Evolutionary conservation across 2,329 filamentous ascomycete species (phyloP).

Genomic region (Sclerotiophoma versabilis): DNA sequence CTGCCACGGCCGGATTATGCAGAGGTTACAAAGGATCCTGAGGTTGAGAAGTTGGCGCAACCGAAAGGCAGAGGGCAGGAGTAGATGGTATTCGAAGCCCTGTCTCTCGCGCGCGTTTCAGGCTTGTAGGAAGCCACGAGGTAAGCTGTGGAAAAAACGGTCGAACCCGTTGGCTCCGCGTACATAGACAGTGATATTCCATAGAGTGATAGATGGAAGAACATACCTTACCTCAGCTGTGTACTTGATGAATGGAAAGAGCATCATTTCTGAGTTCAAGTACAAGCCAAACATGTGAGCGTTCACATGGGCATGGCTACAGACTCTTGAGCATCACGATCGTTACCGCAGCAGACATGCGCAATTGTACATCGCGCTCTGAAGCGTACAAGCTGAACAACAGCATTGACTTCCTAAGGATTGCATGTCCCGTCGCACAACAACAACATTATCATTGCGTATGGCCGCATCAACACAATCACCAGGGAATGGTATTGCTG

Average conservation of each 20-base stretch:
- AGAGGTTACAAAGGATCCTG: constrained; percentile 56
- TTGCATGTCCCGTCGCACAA: neutral
- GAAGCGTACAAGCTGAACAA: too few species aligned
- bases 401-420: too few species aligned
- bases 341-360: too few species aligned
- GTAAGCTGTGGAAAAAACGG: constrained; percentile 5
- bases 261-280: too few species aligned
- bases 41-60: constrained; percentile 66
- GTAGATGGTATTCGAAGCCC: too few species aligned
- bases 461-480: neutral
- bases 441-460: neutral
- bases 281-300: too few species aligned
- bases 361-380: too few species aligned
- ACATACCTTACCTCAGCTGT: too few species aligned
- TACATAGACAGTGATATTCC: neutral
- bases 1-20: constrained; percentile 65
- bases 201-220: constrained; percentile 9
- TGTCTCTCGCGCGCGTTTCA: too few species aligned
- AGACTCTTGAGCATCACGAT: too few species aligned
- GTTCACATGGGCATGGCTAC: too few species aligned
- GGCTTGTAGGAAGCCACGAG: constrained; percentile 11
- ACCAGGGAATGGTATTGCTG: neutral
- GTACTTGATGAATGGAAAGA: too few species aligned
- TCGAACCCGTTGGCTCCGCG: neutral
- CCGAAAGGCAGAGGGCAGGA: constrained; percentile 42